Conservation (phyloP, 1,284 basidiomycete species). For the Marasmius sp. region DNA sequence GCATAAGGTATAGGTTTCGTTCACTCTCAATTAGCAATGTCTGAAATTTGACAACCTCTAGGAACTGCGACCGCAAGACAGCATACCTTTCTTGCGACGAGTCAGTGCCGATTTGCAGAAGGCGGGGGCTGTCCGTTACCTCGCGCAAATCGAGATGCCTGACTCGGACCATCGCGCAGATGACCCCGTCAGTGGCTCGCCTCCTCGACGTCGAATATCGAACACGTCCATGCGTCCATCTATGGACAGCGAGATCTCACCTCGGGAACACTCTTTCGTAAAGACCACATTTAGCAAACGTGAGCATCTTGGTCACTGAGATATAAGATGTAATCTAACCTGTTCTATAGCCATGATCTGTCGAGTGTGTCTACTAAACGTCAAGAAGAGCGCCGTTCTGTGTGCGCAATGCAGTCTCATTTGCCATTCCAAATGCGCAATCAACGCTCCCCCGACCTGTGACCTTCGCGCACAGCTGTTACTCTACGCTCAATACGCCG, state of each 20-base stretch:
- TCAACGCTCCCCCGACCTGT: slow-evolving; percentile 76
- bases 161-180: slow-evolving; percentile 37
- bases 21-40: not conserved
- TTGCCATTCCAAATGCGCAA: slow-evolving; percentile 78
- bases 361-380: slow-evolving; percentile 76
- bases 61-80: slow-evolving; percentile 88
- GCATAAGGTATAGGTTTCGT: slow-evolving; percentile 59
- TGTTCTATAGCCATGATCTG: slow-evolving; percentile 74
- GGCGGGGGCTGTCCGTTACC: slow-evolving; percentile 58
- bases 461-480: slow-evolving; percentile 79
- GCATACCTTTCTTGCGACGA: slow-evolving; percentile 89
- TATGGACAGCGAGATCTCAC: slow-evolving; percentile 47
- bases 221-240: slow-evolving; percentile 37
- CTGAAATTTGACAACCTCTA: slow-evolving; percentile 27
- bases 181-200: slow-evolving; percentile 26
- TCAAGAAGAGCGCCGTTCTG: slow-evolving; percentile 86
- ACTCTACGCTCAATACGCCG: slow-evolving; percentile 70
- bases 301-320: slow-evolving; percentile 39
- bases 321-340: slow-evolving; percentile 18
- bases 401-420: slow-evolving; percentile 91
- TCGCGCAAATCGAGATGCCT: slow-evolving; percentile 53
- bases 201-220: slow-evolving; percentile 38
- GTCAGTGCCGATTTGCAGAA: slow-evolving; percentile 85
- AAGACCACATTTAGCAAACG: slow-evolving; percentile 92
- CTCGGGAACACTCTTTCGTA: slow-evolving; percentile 80